Percentiles rank a stretch among this genome's conserved stretches.
Evolutionary conservation across 495 filamentous ascomycete species (phyloP).

Genomic region (Lineolata rhizophorae): DNA sequence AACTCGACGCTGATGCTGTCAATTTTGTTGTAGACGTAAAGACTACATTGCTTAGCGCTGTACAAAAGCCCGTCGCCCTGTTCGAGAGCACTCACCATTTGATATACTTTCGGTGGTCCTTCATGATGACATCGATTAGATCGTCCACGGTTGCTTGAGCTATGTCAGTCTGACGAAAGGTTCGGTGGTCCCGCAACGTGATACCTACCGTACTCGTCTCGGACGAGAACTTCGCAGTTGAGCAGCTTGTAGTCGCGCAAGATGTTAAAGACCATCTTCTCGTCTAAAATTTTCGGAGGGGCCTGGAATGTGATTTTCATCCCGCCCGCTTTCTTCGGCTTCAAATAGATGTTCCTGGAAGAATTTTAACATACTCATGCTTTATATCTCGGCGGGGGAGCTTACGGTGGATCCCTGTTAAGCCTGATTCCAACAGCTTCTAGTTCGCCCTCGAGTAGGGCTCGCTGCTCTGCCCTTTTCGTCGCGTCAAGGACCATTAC

Average conservation of each 20-base stretch:
- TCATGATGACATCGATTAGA: conserved; percentile 98
- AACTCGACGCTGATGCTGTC: conserved; percentile 87
- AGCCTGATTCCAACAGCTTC: conserved; percentile 92
- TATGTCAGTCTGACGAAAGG: neutral
- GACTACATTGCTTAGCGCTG: no score
- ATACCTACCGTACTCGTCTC: conserved; percentile 61
- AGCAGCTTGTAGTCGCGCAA: conserved; percentile 96
- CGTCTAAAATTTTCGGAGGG: conserved; percentile 75
- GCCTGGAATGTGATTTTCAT: conserved; percentile 95
- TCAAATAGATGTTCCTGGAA: conserved; percentile 88
- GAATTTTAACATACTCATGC: no score
- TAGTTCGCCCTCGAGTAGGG: conserved; percentile 74
- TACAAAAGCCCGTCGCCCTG: neutral
- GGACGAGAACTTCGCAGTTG: conserved; percentile 87
- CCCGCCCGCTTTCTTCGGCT: conserved; percentile 86
- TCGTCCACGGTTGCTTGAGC: conserved; percentile 73
- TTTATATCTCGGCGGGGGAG: no score
- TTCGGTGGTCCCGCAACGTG: neutral
- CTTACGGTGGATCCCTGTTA: conserved; percentile 80
- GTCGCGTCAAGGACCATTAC: conserved; percentile 96
- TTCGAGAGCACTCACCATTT: conserved; percentile 28
- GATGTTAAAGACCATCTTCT: conserved; percentile 95
- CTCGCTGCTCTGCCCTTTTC: conserved; percentile 85
- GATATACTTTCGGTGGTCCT: conserved; percentile 96
- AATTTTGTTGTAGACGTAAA: conserved; percentile 99